Evolutionary conservation across 2,329 filamentous ascomycete genomes (phyloP).

Genomic region (Aureobasidium uvarum): DNA sequence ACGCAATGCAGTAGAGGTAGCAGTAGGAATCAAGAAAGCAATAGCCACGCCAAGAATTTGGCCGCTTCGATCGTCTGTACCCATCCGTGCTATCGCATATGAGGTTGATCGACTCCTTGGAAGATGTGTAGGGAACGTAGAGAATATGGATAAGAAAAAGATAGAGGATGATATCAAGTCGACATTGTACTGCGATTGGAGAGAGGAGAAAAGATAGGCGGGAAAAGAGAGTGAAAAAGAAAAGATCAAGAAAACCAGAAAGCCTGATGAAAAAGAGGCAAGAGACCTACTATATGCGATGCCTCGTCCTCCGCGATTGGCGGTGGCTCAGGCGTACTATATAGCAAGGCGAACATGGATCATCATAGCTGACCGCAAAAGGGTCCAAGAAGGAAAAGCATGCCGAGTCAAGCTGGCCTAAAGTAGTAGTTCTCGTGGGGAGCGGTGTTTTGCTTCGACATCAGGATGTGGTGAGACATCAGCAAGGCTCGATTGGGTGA

Average conservation of each 20-base stretch:
- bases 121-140: too few relatives aligned
- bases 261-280: not conserved
- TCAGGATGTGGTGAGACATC: not conserved
- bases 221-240: not conserved
- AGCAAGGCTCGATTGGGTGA: not conserved
- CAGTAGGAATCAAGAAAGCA: constrained; percentile 43
- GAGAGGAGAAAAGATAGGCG: not conserved
- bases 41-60: constrained; percentile 33
- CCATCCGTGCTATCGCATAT: not conserved
- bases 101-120: not conserved
- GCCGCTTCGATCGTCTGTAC: constrained; percentile 12
- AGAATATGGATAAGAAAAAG: not conserved
- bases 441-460: not conserved
- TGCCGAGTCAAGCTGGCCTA: not conserved
- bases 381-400: not conserved
- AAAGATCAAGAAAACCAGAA: not conserved
- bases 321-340: not conserved
- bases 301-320: not conserved
- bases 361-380: not conserved
- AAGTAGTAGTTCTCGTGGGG: not conserved
- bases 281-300: constrained; percentile 2
- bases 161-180: not conserved
- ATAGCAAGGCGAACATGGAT: constrained; percentile 8
- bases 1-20: constrained; percentile 41
- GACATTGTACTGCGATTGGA: not conserved